Evolutionary conservation across 805 yeast species (phyloP), one percentile per base, ranked within the genome.

Genomic region (Ogataea polymorpha): DNA sequence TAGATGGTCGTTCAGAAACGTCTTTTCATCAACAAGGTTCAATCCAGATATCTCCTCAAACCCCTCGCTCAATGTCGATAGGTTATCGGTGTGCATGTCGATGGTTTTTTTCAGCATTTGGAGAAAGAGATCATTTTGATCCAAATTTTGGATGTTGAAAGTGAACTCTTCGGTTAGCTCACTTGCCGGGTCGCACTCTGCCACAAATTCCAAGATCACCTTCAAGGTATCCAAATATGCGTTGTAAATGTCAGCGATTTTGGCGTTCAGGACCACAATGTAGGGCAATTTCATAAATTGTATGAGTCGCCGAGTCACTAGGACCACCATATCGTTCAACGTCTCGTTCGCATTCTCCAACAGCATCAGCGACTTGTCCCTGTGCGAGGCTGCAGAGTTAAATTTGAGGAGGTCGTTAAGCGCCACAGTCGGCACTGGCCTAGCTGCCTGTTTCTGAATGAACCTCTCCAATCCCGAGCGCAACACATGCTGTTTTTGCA

Each of bases 221-320:
- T 75, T 67, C 67, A 88, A 74, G 2, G 96, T 82, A 42, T 78
- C 71, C 48, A 87, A 66, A 65, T 91, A 91, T 35, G 82, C 64
- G 52, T 77, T 72, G 66, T 88, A 87, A 16, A 86, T 82, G 51
- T 77, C 78, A 9, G 91, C 83, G 37, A 91, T 82, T 54, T 86
- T 79, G 5, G 97, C 97, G 58, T 91, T 91, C 46, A 91, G 63
- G 41, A 89, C 82, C 34, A 83, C 88, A 51, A 90, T 74, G 59
- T 88, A 91, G 0, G 96, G 96, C 40, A 91, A 66, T 32, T 74
- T 68, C 48, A 91, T 74, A 49, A 91, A 78, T 21, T 82, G 82
- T 23, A 74, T 71, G 13, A 89, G 61, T 47, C 96, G 70, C 39
- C 81, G 77, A 6, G 95, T 86, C 41, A 88, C 80, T 51, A 77